phyloP scores from a whole-genome alignment of 768 basidiomycete species.

The Boletus sp. region DNA sequence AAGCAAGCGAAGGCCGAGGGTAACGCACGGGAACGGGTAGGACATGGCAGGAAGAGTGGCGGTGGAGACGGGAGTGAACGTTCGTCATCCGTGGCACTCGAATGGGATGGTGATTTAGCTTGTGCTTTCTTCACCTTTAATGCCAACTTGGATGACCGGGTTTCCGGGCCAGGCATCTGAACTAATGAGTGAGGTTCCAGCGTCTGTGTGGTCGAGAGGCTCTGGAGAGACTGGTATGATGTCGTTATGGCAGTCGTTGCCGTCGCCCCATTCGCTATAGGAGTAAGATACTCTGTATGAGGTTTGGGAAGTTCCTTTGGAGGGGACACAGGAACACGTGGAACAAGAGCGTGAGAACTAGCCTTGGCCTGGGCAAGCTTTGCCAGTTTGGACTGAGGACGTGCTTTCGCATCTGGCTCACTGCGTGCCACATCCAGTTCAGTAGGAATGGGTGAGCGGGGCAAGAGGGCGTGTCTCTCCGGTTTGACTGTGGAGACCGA shows the following conservation, averaged over 20 bases:
- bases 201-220: conserved; percentile 42
- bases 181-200: conserved; percentile 20
- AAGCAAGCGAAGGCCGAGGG: conserved; percentile 77
- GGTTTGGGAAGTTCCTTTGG: conserved; percentile 40
- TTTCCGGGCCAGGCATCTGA: conserved; percentile 32
- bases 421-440: conserved; percentile 8
- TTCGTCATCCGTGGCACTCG: conserved; percentile 40
- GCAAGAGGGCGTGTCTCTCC: conserved; percentile 15
- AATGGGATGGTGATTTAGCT: conserved; percentile 37
- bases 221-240: conserved; percentile 68
- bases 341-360: conserved; percentile 16
- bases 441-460: conserved; percentile 21
- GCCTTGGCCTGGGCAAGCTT: conserved; percentile 64
- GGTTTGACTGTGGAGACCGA: conserved; percentile 24
- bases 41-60: conserved; percentile 56
- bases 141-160: conserved; percentile 69
- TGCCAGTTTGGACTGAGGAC: conserved; percentile 68
- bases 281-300: conserved; percentile 68
- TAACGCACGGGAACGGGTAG: conserved; percentile 60
- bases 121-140: conserved; percentile 66
- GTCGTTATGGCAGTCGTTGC: conserved; percentile 84
- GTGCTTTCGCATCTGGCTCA: conserved; percentile 26
- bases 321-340: conserved; percentile 29
- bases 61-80: conserved; percentile 36
- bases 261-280: conserved; percentile 79